Percentiles rank a stretch among this genome's conserved stretches.
These are phyloP conservation scores for Teratosphaeria viscida DNA, from an alignment of 2,329 filamentous ascomycete genomes.

Conservation along the genomic window DNA sequence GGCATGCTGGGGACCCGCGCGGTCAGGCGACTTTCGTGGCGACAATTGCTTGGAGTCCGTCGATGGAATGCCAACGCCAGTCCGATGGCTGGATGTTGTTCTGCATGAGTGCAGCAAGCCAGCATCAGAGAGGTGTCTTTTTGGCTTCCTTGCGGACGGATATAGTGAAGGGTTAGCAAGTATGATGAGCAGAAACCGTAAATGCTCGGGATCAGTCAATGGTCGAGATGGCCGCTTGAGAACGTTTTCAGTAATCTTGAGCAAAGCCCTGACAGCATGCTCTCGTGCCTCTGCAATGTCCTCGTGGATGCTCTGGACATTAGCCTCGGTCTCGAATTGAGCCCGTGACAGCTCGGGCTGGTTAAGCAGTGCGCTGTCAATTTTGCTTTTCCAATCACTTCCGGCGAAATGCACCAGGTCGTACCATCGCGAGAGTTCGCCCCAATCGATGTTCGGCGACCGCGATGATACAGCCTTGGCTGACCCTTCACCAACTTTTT, in stretches of 20 bases:
- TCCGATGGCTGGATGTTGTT: constrained; percentile 9
- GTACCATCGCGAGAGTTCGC: constrained; percentile 64
- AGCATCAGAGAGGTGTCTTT: constrained; percentile 2
- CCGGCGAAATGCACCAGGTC: constrained; percentile 57
- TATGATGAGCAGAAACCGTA: constrained; percentile 69
- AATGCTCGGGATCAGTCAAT: constrained; percentile 56
- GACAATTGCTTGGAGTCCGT: constrained; percentile 11
- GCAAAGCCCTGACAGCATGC: constrained; percentile 57
- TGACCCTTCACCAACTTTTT: constrained; percentile 18
- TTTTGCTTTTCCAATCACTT: constrained; percentile 51
- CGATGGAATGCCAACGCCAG: constrained; percentile 5
- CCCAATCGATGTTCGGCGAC: constrained; percentile 67
- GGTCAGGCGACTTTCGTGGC: constrained; percentile 16
- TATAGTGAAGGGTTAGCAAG: constrained; percentile 69
- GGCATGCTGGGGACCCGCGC: constrained; percentile 56
- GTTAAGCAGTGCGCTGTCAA: constrained; percentile 30
- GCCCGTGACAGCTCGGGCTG: constrained; percentile 23
- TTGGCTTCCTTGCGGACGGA: constrained; percentile 20
- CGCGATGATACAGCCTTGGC: constrained; percentile 42
- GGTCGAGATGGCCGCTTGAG: constrained; percentile 68
- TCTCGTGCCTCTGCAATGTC: constrained; percentile 52
- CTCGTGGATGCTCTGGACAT: constrained; percentile 37
- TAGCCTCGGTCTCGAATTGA: constrained; percentile 37
- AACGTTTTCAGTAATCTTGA: constrained; percentile 70
- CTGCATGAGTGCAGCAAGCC: constrained; percentile 3